Evolutionary conservation across 2,329 filamentous ascomycete genomes (phyloP), one percentile per base, ranked within the genome.

Genomic region (Scorias spongiosa): DNA sequence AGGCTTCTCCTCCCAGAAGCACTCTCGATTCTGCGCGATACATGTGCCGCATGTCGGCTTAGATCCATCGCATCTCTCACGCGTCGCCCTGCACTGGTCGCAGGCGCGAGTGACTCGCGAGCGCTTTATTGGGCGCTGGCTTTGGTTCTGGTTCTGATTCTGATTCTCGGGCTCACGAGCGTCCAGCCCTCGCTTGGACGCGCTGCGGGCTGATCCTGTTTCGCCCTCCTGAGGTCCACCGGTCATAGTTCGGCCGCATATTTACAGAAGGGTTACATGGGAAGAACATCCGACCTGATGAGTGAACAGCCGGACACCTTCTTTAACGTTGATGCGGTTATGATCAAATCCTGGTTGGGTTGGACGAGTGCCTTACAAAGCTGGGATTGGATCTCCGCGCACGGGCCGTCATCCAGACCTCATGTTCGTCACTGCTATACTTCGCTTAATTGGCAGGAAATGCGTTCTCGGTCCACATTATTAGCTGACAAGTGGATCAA

Each of bases 1-100:
- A 7, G 80, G 77, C 43, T 76, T 78, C 43, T 80, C 72, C 48
- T 81, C 76, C 58, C 87, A 88, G 12, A 79, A 78, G 59, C 84
- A 88, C 29, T 68, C 60, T 41, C 81, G 70, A 43, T 72, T 75
- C 47, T 80, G 74, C 4, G 72, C 66, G 6, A 70, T 68, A 62
- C 82, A 86, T 2, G 79, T 79, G 40, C 74, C 76, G 58, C 81
- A 86, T 11, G 68, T 66, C 5, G 81, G 81, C 50, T 78, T 75
- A 10, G 67, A 66, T 12, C 82, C 81, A 54, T 86, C 80, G 60
- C 81, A 86, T 56, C 81, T 84, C 60, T 84, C 80, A 76, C 56
- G 48, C n/a, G 52, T 55, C 9, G 57, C 52, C 28, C 58, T 52
- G 45, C 58, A 61, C 45, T 60, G 57, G 47, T 61, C 58, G 47